Percentiles rank a stretch among this genome's conserved stretches.
These are phyloP conservation scores for Melianthus villosus DNA, from an alignment of 441 rosid species.

Conservation along the genomic window DNA sequence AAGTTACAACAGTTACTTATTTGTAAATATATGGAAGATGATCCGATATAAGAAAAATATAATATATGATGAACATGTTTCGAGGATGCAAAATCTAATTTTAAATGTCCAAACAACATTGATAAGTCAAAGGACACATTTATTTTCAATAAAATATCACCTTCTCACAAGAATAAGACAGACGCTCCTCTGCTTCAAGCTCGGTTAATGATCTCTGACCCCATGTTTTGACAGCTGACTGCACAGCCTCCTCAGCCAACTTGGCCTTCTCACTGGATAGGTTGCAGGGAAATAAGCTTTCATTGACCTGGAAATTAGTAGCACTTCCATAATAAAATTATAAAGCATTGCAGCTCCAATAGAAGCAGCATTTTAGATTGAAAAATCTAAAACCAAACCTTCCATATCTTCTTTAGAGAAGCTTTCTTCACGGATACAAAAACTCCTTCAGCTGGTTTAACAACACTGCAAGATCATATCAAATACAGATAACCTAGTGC, in stretches of 20 bases:
- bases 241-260: constrained; percentile 79
- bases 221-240: constrained; percentile 64
- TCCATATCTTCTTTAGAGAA: constrained; percentile 73
- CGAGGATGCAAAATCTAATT: too few relatives aligned
- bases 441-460: constrained; percentile 59
- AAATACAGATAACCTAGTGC: too few relatives aligned
- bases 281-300: constrained; percentile 72
- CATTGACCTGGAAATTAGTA: constrained; percentile 45
- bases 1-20: constrained; percentile 2
- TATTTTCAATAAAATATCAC: constrained; percentile 16
- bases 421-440: constrained; percentile 82
- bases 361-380: too few relatives aligned
- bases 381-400: constrained; percentile 43
- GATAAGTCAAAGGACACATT: too few relatives aligned
- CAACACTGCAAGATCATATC: constrained; percentile 48
- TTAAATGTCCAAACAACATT: too few relatives aligned
- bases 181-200: constrained; percentile 90
- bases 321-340: constrained; percentile 4
- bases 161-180: constrained; percentile 94
- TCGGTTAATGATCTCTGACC: constrained; percentile 74
- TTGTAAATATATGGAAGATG: background rate
- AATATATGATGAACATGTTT: constrained; percentile 1
- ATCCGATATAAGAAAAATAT: background rate
- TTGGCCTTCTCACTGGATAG: constrained; percentile 46
- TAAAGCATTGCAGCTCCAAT: background rate